Evolutionary conservation across 345 rosid species (phyloP).

Genomic region (Corchorus capsularis): DNA sequence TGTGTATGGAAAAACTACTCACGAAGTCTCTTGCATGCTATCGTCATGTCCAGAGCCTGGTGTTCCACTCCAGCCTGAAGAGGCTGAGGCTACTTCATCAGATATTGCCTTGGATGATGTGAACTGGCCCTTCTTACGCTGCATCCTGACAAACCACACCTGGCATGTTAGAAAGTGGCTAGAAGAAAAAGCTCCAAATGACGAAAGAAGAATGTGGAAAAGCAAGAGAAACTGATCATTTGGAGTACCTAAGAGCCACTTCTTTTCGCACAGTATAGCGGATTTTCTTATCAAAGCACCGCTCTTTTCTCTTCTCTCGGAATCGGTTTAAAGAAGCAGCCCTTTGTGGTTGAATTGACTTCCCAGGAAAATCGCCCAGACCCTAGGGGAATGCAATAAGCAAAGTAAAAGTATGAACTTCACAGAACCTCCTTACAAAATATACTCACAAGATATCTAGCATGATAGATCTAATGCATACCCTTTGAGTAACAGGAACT

Average conservation of each 20-base stretch:
- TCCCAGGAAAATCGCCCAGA: conserved; percentile 33
- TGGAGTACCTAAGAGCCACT: conserved; percentile 44
- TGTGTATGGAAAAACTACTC: conserved; percentile 22
- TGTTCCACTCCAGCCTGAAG: conserved; percentile 32
- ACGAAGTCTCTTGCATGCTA: conserved; percentile 35
- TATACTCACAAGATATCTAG: background rate
- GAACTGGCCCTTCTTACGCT: conserved; percentile 51
- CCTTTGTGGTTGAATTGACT: conserved; percentile 37
- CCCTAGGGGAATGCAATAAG: conserved; percentile 27
- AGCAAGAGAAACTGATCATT: background rate
- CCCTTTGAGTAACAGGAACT: conserved; percentile 31
- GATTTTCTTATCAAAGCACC: conserved; percentile 51
- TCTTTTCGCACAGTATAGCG: conserved; percentile 46
- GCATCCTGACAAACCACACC: conserved; percentile 40
- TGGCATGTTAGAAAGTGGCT: background rate
- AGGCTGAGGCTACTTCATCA: conserved; percentile 37
- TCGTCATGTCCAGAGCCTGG: conserved; percentile 40
- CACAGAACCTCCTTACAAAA: background rate
- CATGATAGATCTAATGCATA: background rate
- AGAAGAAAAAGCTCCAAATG: conserved; percentile 4
- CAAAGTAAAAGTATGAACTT: conserved; percentile 9
- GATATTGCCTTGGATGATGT: conserved; percentile 37
- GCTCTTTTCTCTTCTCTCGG: conserved; percentile 51
- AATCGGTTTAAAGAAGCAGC: conserved; percentile 46
- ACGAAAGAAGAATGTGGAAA: background rate